Evolutionary conservation across 352 stramenopile genomes (phyloP), one percentile per base, ranked within the genome.

Genomic region (Phytophthora pluvialis): DNA sequence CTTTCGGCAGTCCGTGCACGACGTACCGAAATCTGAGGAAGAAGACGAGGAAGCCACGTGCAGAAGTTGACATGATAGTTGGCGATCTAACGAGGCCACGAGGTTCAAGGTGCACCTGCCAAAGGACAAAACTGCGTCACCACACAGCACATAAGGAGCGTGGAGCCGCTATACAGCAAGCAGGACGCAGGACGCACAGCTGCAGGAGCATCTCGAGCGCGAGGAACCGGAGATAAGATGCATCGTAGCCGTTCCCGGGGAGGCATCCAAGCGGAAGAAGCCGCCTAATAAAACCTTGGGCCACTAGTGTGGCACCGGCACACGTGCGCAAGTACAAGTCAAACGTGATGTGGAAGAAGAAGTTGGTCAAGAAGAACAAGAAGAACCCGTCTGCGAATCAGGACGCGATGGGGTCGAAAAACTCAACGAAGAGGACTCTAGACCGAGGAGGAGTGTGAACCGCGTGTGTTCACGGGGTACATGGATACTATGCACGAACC

Each of bases 61-160:
- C 35, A 7, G 11, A 68, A 28, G 40, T 47, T 3, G 59, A 47
- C 15, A 49, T 61, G 21, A 63, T 69, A 15, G 16, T 62, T 3
- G 66, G 51, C 1, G 53, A 18, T 66, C 48, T 15, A 39, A 69
- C 15, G 39, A 57, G 4, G 61, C 52, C 12, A 73, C 66, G 15
- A 48, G 46, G 0, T 73, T 57, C 39, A 60, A 57, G 8, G 58
- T 60, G 1, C 58, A 73, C 18, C 6, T 73, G 21, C 52, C 52
- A 8, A 44, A 61, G 21, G 38, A 60, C 5, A 44, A n/a, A 4
- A 47, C 43, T 10, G 57, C 3, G 45, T 64, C 3, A 64, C 26
- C 2, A 60, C 48, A 8, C 40, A 60, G 32, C 58, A 54, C 18
- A 59, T 65, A 4, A 25, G 3, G 5, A 65, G 53, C 10, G 31